Percentiles rank a stretch among this genome's conserved stretches.
Evolutionary conservation across 2,329 filamentous ascomycete genomes (phyloP).

Genomic region (Periconia digitata): DNA sequence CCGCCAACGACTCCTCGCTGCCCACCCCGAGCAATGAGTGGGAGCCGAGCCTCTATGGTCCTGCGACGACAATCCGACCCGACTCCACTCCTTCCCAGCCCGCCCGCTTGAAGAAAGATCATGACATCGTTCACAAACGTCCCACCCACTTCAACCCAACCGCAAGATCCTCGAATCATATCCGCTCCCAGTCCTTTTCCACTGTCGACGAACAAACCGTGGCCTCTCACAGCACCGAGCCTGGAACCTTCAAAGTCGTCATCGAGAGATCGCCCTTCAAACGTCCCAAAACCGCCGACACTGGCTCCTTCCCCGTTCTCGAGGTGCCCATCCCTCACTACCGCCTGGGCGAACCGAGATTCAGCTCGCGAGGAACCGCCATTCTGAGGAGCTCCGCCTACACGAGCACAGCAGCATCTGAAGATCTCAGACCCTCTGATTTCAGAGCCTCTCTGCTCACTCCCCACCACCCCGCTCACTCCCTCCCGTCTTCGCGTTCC

Average conservation of each 20-base stretch:
- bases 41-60: slow-evolving; percentile 38
- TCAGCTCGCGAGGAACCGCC: slow-evolving; percentile 74
- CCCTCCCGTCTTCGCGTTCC: slow-evolving; percentile 40
- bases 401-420: slow-evolving; percentile 64
- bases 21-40: slow-evolving; percentile 35
- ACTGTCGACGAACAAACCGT: slow-evolving; percentile 66
- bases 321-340: slow-evolving; percentile 82
- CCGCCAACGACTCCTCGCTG: slow-evolving; percentile 21
- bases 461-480: slow-evolving; percentile 41
- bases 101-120: slow-evolving; percentile 16
- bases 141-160: slow-evolving; percentile 18
- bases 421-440: slow-evolving; percentile 72
- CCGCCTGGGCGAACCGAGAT: slow-evolving; percentile 77
- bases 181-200: slow-evolving; percentile 73
- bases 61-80: slow-evolving; percentile 31
- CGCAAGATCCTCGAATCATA: slow-evolving; percentile 27
- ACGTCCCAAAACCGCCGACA: slow-evolving; percentile 66
- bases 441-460: slow-evolving; percentile 61
- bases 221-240: slow-evolving; percentile 55
- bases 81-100: slow-evolving; percentile 25
- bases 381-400: slow-evolving; percentile 81
- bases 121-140: slow-evolving; percentile 18
- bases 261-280: slow-evolving; percentile 70
- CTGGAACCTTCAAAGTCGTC: slow-evolving; percentile 74
- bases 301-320: slow-evolving; percentile 58